Percentiles rank a stretch among this genome's conserved stretches.
These are phyloP conservation scores for Lenzites betulinus DNA, from an alignment of 768 basidiomycete genomes.

Conservation along the genomic window DNA sequence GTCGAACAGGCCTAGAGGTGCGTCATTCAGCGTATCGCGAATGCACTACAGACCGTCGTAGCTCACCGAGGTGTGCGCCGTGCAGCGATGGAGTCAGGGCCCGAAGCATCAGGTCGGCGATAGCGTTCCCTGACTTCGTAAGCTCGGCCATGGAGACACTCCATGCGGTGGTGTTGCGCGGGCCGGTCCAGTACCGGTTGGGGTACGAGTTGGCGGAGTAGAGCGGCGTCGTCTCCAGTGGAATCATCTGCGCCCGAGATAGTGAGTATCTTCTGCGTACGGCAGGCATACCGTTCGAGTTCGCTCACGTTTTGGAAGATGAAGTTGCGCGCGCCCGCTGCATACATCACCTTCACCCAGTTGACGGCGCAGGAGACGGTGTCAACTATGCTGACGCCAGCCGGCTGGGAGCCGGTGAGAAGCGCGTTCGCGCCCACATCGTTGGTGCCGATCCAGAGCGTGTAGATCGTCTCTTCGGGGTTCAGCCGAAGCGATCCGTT, in stretches of 20 bases:
- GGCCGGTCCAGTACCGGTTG: conserved; percentile 36
- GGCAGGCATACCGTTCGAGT: background rate
- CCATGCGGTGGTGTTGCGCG: conserved; percentile 39
- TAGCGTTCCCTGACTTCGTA: conserved; percentile 33
- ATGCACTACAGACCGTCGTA: conserved; percentile 16
- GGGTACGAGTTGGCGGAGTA: conserved; percentile 36
- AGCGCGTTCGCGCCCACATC: conserved; percentile 60
- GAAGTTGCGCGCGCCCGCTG: conserved; percentile 64
- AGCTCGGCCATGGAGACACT: conserved; percentile 37
- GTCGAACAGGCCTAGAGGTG: conserved; percentile 54
- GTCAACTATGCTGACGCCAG: conserved; percentile 56
- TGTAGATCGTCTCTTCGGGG: conserved; percentile 55
- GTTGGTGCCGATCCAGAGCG: conserved; percentile 64
- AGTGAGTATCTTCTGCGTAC: no score
- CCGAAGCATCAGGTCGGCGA: conserved; percentile 30
- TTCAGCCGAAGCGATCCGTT: conserved; percentile 44
- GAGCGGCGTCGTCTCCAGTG: conserved; percentile 32
- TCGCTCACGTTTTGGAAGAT: conserved; percentile 64
- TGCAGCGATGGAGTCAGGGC: conserved; percentile 28
- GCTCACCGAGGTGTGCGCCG: conserved; percentile 59
- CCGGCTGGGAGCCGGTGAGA: conserved; percentile 49
- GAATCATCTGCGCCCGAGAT: conserved; percentile 35
- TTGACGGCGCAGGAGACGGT: conserved; percentile 59
- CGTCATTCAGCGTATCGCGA: background rate
- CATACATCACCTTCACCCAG: conserved; percentile 58